A percentile compares a stretch with the other conserved stretches of the same genome.
phyloP scores from a whole-genome alignment of 208 protist species.

The Wallacemonas sp. region DNA sequence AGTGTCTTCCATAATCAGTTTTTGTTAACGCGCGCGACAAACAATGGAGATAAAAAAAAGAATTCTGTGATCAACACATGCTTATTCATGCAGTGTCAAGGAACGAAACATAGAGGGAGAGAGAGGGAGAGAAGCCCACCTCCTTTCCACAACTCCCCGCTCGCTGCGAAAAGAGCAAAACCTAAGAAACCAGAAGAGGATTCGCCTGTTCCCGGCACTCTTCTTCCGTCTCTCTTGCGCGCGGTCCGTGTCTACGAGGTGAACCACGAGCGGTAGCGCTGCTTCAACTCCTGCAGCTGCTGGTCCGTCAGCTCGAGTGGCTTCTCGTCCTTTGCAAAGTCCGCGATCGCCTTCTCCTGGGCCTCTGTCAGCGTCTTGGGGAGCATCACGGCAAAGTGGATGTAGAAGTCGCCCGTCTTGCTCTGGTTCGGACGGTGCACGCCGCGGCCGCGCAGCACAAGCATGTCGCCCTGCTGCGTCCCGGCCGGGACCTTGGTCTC shows the following conservation, averaged over 20 bases:
- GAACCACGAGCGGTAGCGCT: conserved; percentile 84
- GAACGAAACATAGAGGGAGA: no score
- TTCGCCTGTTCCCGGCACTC: background rate
- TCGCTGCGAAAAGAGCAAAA: no score
- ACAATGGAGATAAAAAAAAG: no score
- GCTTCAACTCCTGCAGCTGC: conserved; percentile 84
- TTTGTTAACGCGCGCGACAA: no score
- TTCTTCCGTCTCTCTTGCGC: background rate
- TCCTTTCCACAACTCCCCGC: no score
- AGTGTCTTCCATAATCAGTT: no score
- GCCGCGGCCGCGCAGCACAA: conserved; percentile 82
- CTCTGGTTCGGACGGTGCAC: conserved; percentile 86
- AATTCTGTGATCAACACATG: no score
- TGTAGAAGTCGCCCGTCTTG: conserved; percentile 85
- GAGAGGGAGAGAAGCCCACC: no score
- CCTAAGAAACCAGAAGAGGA: no score
- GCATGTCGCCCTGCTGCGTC: conserved; percentile 90
- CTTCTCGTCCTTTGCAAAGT: conserved; percentile 87
- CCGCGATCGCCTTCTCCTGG: conserved; percentile 77
- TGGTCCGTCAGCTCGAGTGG: conserved; percentile 69
- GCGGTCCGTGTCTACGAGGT: conserved; percentile 29
- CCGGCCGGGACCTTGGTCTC: conserved; percentile 84
- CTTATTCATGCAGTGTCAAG: no score
- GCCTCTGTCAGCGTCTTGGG: conserved; percentile 80
- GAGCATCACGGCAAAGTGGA: conserved; percentile 88